Base-by-base conservation (phyloP, 148 eudicot species). In the Hydrangea macrophylla region DNA sequence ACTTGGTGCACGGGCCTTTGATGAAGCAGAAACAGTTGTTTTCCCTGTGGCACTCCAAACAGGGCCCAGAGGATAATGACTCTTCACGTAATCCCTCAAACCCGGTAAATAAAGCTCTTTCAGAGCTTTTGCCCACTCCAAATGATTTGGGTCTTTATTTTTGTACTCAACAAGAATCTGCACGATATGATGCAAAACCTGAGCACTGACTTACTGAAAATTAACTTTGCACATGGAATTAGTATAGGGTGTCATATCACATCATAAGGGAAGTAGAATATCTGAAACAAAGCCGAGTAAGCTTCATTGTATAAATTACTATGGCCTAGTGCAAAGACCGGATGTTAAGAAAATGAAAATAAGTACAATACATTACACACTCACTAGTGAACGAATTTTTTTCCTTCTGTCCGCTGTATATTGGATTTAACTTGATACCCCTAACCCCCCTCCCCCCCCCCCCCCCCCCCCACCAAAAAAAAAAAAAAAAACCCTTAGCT, bases 91-190 rank as follows among this genome's bases (percentile, higher is more conserved):
- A 75, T 94, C 97, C 83, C 97, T 81, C 79, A 94, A 77, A 58
- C 93, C 93, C 31, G 96, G 92, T 45, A 87, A 32, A 67, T 86
- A 94, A 23, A 94, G 88, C 76, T 94, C 99, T 80, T 90, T 94
- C 68, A 94, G 56, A 72, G 96, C 92, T 81, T 88, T 94, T 51
- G 90, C 99, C 99, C 97, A 94, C 77, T 90, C 99, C 60, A 82
- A 91, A 50, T 94, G 99, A 74, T 81, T 82, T 62, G 91, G 78
- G 63, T 94, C 97, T 83, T 91, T 94, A 67, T 65, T 94, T 81
- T 69, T 88, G 82, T 78, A 94, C 83, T 87, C 93, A 39, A 91
- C 92, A 76, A 94, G 96, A 76, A 94, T 77, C 99, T 94, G 63
- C 62, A 54, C 44, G 56, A 57, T 27, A 7, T 30, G 12, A 31